Percentiles rank a stretch among this genome's conserved stretches.
Evolutionary conservation across 1,284 basidiomycete genomes (phyloP).

Genomic region (Phellopilus nigrolimitatus): DNA sequence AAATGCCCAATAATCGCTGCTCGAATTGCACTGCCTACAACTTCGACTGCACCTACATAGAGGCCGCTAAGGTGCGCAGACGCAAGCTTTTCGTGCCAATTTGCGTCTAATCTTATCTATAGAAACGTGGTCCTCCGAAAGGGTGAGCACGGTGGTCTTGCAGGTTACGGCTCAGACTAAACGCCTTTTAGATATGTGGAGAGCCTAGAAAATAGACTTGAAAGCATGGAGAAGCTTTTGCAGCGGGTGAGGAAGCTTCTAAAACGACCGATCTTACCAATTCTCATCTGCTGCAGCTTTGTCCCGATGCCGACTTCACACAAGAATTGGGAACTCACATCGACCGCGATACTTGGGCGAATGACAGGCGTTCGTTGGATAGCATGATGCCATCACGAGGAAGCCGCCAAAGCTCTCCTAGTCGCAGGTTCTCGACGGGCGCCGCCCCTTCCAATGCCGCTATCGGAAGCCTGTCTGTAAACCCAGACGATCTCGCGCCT

Average conservation of each 20-base stretch:
- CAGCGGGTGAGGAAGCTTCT: slow-evolving; percentile 39
- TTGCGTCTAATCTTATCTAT: slow-evolving; percentile 15
- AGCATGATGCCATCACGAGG: slow-evolving; percentile 11
- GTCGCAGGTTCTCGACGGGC: slow-evolving; percentile 9
- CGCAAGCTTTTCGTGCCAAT: slow-evolving; percentile 16
- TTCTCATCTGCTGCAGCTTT: slow-evolving; percentile 33
- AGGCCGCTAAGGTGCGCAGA: slow-evolving; percentile 60
- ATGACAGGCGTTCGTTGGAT: slow-evolving; percentile 23
- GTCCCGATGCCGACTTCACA: slow-evolving; percentile 47
- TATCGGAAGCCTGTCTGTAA: not conserved
- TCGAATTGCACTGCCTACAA: slow-evolving; percentile 75
- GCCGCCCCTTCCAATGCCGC: slow-evolving; percentile 2
- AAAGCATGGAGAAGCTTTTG: slow-evolving; percentile 67
- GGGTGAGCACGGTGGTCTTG: slow-evolving; percentile 46
- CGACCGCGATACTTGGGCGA: slow-evolving; percentile 43
- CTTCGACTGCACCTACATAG: slow-evolving; percentile 74
- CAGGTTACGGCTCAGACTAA: slow-evolving; percentile 19
- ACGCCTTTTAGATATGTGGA: slow-evolving; percentile 56
- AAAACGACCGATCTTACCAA: not conserved
- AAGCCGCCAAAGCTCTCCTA: slow-evolving; percentile 15
- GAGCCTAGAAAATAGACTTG: slow-evolving; percentile 63
- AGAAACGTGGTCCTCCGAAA: slow-evolving; percentile 84
- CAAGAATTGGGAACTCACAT: slow-evolving; percentile 42
- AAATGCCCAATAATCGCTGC: slow-evolving; percentile 65
- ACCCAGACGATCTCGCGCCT: slow-evolving; percentile 32